Base-by-base conservation (phyloP, 306 rosid species). In the Sphenostylis stenocarpa region DNA sequence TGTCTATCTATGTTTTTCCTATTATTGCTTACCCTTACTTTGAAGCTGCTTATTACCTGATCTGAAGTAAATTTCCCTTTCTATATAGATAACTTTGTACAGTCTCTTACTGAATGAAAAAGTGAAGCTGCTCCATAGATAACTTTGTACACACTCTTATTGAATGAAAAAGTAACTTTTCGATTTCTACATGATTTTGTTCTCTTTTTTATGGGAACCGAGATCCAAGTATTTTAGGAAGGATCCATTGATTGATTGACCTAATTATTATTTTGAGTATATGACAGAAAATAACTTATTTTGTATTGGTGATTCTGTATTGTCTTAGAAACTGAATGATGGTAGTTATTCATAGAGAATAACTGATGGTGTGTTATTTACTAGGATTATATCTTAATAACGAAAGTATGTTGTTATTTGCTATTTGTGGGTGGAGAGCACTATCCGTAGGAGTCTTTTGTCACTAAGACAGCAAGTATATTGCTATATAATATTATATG, bases 41-140 rank as follows among this genome's bases (percentile, higher is more conserved):
- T 34, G 57, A 36, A 60, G 56, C 36, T 60, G 13, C 29, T 67
- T 31, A 58, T 73, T 21, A 16, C 55, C 28, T 53, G 68, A 38
- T 64, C 12, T 67, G 43, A 24, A 51, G 26, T 57, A 48, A 68
- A 21, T 4, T 2, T 58, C 48, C 72, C 19, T 78, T 82, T 17
- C 76, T 73, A 45, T 60, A 52, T 48, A 47, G 73, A 45, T 66
- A 44, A 52, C 38, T 66, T 68, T 81, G 39, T 31, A 28, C 10
- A 4, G 10, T 70, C n/a, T n/a, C n/a, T n/a, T n/a, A n/a, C n/a
- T n/a, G n/a, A n/a, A n/a, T n/a, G n/a, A n/a, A n/a, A n/a, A n/a
- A n/a, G n/a, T n/a, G n/a, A n/a, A n/a, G n/a, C n/a, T n/a, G n/a
- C n/a, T n/a, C n/a, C n/a, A n/a, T n/a, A n/a, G n/a, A n/a, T n/a